phyloP scores from a whole-genome alignment of 2,329 filamentous ascomycete species.

The Harringtonia lauricola region DNA sequence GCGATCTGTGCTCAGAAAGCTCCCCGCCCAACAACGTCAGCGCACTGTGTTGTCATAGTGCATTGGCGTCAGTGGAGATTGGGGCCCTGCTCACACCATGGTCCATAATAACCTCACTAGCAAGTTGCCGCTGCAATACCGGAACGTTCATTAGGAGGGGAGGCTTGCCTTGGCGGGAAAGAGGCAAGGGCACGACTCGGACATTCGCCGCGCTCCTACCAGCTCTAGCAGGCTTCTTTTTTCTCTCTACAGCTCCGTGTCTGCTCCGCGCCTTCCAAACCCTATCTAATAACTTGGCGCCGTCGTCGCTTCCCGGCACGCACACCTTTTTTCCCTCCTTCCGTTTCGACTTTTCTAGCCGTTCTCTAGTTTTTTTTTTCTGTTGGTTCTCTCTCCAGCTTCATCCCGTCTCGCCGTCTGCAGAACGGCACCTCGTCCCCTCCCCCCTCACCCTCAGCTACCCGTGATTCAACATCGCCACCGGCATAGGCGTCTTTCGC shows the following conservation, averaged over 20 bases:
- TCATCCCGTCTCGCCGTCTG: background rate
- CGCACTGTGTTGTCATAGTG: constrained; percentile 5
- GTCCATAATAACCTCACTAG: constrained; percentile 4
- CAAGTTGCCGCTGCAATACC: constrained; percentile 1
- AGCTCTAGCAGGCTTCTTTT: no score
- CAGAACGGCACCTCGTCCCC: background rate
- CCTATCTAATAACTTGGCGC: no score
- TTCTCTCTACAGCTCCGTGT: no score
- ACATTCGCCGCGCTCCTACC: background rate
- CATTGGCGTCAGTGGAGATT: constrained; percentile 6
- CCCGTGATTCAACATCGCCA: no score
- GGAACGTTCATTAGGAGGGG: background rate
- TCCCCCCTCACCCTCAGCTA: background rate
- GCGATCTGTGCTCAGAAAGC: no score
- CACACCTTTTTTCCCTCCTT: no score
- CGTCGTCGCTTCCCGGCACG: no score
- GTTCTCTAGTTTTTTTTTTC: no score
- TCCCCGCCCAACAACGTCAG: no score
- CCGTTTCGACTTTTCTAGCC: no score
- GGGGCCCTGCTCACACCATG: background rate
- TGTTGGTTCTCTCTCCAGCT: background rate
- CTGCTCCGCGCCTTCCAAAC: no score
- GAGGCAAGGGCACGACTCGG: background rate
- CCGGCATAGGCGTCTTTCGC: no score
- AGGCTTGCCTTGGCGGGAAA: background rate